Base-by-base conservation (phyloP, 2,329 filamentous ascomycete species). In the Cyphellophora attinorum region DNA sequence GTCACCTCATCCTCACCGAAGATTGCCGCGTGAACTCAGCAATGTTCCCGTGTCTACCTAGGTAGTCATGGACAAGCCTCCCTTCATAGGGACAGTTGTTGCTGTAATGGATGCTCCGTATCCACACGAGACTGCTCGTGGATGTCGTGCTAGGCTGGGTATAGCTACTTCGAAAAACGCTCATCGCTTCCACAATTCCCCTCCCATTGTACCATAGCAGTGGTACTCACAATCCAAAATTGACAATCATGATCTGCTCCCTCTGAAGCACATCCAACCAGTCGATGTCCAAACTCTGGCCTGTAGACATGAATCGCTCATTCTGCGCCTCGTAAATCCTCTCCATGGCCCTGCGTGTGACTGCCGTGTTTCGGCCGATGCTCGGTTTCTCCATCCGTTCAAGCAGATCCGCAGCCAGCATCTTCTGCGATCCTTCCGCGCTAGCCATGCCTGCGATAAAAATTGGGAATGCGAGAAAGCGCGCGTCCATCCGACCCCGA, bases 371-470 rank as follows among this genome's bases (percentile, higher is more conserved):
- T 17, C 64, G 56, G 1, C 68, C 67, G 39, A 71, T 63, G 14
- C 62, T 63, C 19, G 59, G 52, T 5, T 59, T 57, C 38, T 71
- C 68, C 48, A 72, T 57, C 5, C 49, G 53, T n/a, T 53, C 57
- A 23, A 74, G 57, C 32, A 72, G 45, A n/a, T 67, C 58, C 37
- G 73, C 52, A 2, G 65, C 65, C 43, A 59, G 55, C 34, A 56
- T 54, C 47, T 72, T 68, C 13, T 64, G 56, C 4, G 54, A 54
- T 6, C 53, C 52, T 15, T 61, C 56, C 1, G 48, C 53, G 2
- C 58, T 53, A 8, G 62, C 62, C 12, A 65, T 59, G 3, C 70
- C 71, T 0, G 69, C 67, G 38, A 75, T 61, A 47, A 75, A 74
- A 1, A 73, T 44, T 0, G 71, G 69, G 40, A 74, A 73, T 2